Evolutionary conservation across 140 eudicot genomes (phyloP), one percentile per base, ranked within the genome.

Genomic region (Ambrosia hybrid): DNA sequence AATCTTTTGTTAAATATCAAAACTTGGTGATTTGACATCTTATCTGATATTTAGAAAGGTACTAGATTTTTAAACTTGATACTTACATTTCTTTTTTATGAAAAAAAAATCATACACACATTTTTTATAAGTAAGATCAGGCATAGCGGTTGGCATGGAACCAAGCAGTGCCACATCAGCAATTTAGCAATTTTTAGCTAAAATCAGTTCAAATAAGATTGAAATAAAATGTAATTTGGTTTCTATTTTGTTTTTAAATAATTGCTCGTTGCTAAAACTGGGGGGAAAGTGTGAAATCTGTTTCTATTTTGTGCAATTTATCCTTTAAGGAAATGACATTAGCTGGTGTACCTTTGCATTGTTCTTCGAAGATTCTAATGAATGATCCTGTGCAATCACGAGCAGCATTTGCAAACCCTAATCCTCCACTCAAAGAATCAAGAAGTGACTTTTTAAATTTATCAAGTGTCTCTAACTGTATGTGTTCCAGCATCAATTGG

Each of bases 401-500:
- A 66, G 96, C 88, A 67, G 96, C 97, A 49, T 57, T 66, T 71
- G 99, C 76, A 82, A 94, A 94, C 52, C 85, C 87, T 76, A 84
- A 85, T 43, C 96, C 96, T 73, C 80, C 88, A 76, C 46, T 90
- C 83, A 94, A 80, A 72, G 99, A 86, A 78, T 64, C 87, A 30
- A 82, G 76, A 72, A 94, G 94, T 79, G 96, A 88, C 55, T 76
- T 91, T 78, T 88, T 90, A 39, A 94, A 91, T 43, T 85, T 88
- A 67, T 94, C 87, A n/a, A 88, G 81, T 37, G 90, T 80, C 79
- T 81, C 96, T 34, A 84, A 83, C 69, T 95, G 95, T 46, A 94
- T 69, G 71, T 91, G 97, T 68, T 96, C 99, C 79, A 94, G 72
- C 86, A 94, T 84, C 49, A 85, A 79, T 9, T 83, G 96, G 73